A percentile compares a stretch with the other conserved stretches of the same genome.
phyloP scores from a whole-genome alignment of 768 basidiomycete genomes.

The Agrocybe chaxingu region DNA sequence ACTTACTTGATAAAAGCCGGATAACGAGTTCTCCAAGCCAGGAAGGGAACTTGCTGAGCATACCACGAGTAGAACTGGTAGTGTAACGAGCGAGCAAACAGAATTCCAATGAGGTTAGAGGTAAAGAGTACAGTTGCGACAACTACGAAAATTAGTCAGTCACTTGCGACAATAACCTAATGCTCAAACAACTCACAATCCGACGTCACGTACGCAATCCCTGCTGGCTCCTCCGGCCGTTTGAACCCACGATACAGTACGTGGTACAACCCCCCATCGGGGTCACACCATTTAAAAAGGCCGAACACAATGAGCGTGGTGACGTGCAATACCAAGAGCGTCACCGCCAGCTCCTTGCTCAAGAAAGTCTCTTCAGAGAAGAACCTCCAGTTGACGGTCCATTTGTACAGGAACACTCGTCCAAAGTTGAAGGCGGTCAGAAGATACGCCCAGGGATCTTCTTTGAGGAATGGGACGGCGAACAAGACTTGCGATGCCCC shows the following conservation, averaged over 20 bases:
- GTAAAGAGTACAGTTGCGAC: constrained; percentile 82
- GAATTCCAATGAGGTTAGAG: constrained; percentile 86
- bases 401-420: constrained; percentile 87
- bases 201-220: constrained; percentile 42
- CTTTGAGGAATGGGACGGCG: constrained; percentile 66
- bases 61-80: constrained; percentile 99
- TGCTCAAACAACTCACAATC: constrained; percentile 52
- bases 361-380: constrained; percentile 76
- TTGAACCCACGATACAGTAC: constrained; percentile 56
- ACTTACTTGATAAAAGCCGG: constrained; percentile 61
- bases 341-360: constrained; percentile 53
- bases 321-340: constrained; percentile 67
- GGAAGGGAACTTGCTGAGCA: constrained; percentile 82
- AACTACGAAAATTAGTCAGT: constrained; percentile 39
- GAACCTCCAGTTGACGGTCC: constrained; percentile 99
- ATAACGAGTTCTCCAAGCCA: constrained; percentile 72
- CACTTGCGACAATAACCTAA: constrained; percentile 1
- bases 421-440: constrained; percentile 81
- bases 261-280: constrained; percentile 61
- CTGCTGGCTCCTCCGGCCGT: constrained; percentile 48
- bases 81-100: constrained; percentile 92
- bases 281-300: constrained; percentile 69
- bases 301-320: constrained; percentile 62
- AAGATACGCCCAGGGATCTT: constrained; percentile 63
- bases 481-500: constrained; percentile 54